phyloP scores from a whole-genome alignment of 352 stramenopile genomes.

The Globisporangium spinosum region DNA sequence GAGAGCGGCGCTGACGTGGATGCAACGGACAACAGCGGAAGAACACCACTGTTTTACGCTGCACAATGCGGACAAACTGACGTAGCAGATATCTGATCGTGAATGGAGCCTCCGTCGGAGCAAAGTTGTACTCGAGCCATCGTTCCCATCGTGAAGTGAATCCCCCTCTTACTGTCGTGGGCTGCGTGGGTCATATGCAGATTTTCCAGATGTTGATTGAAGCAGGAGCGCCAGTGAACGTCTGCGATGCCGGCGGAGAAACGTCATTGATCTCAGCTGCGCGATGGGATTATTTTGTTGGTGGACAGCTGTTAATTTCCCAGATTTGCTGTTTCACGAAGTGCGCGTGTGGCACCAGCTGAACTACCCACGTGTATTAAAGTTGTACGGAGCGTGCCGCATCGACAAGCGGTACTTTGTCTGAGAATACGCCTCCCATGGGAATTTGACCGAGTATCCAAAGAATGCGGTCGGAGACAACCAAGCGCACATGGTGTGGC shows the following conservation, averaged over 20 bases:
- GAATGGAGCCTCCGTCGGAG: neutral
- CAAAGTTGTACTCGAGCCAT: no score
- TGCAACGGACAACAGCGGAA: neutral
- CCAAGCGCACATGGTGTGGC: slow-evolving; percentile 6
- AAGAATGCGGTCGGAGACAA: neutral
- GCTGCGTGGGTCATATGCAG: neutral
- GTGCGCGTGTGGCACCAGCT: no score
- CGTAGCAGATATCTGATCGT: neutral
- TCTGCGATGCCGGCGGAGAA: neutral
- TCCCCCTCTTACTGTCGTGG: neutral
- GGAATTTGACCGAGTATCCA: no score
- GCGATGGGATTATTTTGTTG: neutral
- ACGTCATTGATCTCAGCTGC: neutral
- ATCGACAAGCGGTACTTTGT: no score
- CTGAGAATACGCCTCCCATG: no score
- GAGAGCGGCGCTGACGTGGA: neutral
- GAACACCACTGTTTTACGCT: neutral
- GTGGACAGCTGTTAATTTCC: neutral
- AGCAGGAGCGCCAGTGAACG: neutral
- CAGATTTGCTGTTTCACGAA: no score
- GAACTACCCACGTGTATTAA: no score
- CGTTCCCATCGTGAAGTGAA: neutral
- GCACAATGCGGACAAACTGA: neutral
- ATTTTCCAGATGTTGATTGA: neutral
- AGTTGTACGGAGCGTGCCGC: no score